Percentiles rank a stretch among this genome's conserved stretches.
Conservation (phyloP, 495 filamentous ascomycete species). For the Tricharina praecox region DNA sequence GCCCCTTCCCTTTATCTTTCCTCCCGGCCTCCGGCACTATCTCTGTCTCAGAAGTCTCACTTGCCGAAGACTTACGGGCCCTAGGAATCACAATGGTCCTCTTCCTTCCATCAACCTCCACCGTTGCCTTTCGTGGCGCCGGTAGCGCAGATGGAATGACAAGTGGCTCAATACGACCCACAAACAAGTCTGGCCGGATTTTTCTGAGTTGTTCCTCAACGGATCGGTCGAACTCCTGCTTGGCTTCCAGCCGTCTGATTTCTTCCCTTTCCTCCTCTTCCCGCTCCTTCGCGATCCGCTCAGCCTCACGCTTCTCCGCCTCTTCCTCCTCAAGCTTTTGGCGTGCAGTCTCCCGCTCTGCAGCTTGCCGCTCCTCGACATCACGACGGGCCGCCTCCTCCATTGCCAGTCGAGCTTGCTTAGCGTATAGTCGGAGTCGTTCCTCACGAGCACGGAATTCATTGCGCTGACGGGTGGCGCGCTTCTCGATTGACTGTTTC, state of each 20-base stretch:
- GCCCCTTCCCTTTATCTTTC: constrained; percentile 11
- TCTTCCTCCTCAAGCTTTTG: constrained; percentile 13
- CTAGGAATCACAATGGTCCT: constrained; percentile 3
- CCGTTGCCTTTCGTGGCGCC: not conserved
- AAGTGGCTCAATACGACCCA: constrained; percentile 1
- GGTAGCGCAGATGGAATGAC: not conserved
- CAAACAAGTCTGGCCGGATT: constrained; percentile 18
- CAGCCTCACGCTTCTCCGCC: constrained; percentile 3
- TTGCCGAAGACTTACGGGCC: not conserved
- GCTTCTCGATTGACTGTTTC: constrained; percentile 6
- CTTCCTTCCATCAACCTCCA: not conserved
- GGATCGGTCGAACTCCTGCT: constrained; percentile 17
- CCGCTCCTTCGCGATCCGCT: not conserved
- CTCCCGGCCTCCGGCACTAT: not conserved
- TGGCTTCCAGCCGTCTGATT: not conserved
- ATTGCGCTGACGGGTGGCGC: constrained; percentile 7
- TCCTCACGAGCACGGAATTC: constrained; percentile 19
- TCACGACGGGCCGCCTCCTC: constrained; percentile 12
- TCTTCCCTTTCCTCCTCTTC: constrained; percentile 2
- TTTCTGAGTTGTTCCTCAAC: constrained; percentile 19
- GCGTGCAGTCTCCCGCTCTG: constrained; percentile 10
- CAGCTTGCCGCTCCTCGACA: constrained; percentile 5
- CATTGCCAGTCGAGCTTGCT: constrained; percentile 17
- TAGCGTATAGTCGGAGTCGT: constrained; percentile 9
- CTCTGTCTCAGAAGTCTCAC: not conserved